Percentiles rank a stretch among this genome's conserved stretches.
These are phyloP conservation scores for Arabidopsis arenosa DNA, from an alignment of 345 rosid genomes.

Conservation along the genomic window DNA sequence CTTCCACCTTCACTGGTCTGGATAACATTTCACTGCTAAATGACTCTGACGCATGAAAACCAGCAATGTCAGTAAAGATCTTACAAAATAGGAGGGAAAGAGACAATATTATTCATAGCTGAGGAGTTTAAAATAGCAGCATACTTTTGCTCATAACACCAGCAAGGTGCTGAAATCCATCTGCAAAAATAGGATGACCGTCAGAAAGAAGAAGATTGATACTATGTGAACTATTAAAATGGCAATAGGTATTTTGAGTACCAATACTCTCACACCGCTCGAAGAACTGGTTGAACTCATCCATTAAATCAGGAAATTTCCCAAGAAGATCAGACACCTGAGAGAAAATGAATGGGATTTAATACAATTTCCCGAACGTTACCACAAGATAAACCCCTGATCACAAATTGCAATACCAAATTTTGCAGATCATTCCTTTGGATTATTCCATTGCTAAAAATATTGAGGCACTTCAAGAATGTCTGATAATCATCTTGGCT, in stretches of 20 bases:
- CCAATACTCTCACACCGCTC: conserved; percentile 91
- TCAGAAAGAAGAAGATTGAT: conserved; percentile 40
- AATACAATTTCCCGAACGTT: conserved; percentile 11
- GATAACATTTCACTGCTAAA: conserved; percentile 55
- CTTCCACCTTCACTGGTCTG: conserved; percentile 69
- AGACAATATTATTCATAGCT: conserved; percentile 5
- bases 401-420: conserved; percentile 53
- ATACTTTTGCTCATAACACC: conserved; percentile 93
- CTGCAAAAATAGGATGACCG: conserved; percentile 51
- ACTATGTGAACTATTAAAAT: conserved; percentile 18
- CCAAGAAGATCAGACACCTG: conserved; percentile 93
- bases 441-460: conserved; percentile 82
- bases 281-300: conserved; percentile 81
- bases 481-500: conserved; percentile 91
- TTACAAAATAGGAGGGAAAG: conserved; percentile 26
- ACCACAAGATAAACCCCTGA: conserved; percentile 35
- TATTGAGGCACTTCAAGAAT: conserved; percentile 88
- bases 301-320: conserved; percentile 87
- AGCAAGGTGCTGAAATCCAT: conserved; percentile 79
- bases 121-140: conserved; percentile 40
- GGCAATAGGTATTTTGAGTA: conserved; percentile 45
- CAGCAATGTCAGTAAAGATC: conserved; percentile 34
- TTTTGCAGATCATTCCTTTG: conserved; percentile 75
- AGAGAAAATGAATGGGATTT: not conserved
- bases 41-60: conserved; percentile 61